phyloP scores from a whole-genome alignment of 257 asterid species.

The Linderniella brevidens region DNA sequence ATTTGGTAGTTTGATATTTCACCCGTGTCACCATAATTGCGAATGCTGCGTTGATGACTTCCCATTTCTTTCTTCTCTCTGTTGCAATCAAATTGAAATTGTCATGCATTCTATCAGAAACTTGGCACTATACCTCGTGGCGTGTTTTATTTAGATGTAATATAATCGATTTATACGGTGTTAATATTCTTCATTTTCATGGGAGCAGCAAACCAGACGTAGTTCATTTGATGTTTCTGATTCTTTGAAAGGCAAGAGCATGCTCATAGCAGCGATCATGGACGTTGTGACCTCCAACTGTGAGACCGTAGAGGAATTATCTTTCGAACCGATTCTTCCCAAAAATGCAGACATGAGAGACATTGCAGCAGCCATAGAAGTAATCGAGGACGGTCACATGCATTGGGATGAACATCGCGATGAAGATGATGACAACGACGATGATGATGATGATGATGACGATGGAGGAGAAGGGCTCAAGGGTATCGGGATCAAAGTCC shows the following conservation, averaged over 20 bases:
- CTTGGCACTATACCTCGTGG: constrained; percentile 2
- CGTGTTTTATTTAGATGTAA: constrained; percentile 5
- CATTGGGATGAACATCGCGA: constrained; percentile 74
- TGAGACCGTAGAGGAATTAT: constrained; percentile 49
- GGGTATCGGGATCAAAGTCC: constrained; percentile 92
- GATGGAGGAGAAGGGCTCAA: constrained; percentile 68
- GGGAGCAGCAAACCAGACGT: constrained; percentile 56
- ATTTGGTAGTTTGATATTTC: no score
- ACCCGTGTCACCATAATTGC: no score
- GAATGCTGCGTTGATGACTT: no score
- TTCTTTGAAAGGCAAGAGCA: constrained; percentile 73
- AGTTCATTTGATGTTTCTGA: constrained; percentile 69
- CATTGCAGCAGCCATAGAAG: constrained; percentile 92
- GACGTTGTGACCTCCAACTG: constrained; percentile 86
- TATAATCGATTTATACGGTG: constrained; percentile 11
- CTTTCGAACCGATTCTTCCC: constrained; percentile 56
- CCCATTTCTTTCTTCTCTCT: no score
- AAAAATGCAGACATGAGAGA: constrained; percentile 77
- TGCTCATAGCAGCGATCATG: constrained; percentile 98
- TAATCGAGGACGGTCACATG: constrained; percentile 82
- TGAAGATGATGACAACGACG: constrained; percentile 40
- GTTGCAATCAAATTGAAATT: not conserved
- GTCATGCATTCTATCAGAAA: not conserved
- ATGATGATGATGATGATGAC: constrained; percentile 43
- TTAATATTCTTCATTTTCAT: constrained; percentile 27